Evolutionary conservation across 345 rosid species (phyloP).

Genomic region (Brassica cretica): DNA sequence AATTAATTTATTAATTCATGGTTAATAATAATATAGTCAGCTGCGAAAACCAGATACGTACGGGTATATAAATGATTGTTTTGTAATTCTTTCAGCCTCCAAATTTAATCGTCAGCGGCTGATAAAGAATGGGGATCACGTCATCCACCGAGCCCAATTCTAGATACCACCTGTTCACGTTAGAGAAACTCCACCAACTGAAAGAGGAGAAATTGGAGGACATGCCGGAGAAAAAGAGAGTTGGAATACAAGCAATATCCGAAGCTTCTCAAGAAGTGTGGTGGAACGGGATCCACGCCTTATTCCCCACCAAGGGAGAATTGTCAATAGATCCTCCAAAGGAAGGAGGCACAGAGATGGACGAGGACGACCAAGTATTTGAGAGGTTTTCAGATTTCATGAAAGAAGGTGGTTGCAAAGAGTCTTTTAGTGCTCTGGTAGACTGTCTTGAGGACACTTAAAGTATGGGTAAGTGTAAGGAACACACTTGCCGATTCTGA

Average conservation of each 20-base stretch:
- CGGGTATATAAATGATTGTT: too few species aligned
- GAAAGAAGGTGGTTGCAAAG: background rate
- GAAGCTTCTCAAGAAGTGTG: background rate
- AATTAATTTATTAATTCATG: too few species aligned
- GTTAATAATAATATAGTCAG: too few species aligned
- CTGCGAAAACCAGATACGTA: too few species aligned
- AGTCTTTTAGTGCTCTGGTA: background rate
- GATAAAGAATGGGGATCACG: background rate
- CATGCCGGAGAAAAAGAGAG: background rate
- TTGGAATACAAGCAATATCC: background rate
- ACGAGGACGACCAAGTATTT: background rate
- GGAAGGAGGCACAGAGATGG: background rate
- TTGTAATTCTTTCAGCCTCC: too few species aligned
- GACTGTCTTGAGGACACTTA: background rate
- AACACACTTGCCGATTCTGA: background rate
- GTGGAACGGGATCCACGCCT: background rate
- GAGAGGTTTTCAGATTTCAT: slow-evolving; percentile 1
- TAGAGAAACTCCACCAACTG: background rate
- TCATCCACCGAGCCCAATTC: background rate
- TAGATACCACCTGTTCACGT: background rate
- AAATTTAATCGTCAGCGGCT: too few species aligned
- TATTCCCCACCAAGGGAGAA: background rate
- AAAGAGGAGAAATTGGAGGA: background rate
- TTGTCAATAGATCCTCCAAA: background rate
- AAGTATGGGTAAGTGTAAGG: background rate